Evolutionary conservation across 805 yeast species (phyloP).

Genomic region (Candida silvicultrix): DNA sequence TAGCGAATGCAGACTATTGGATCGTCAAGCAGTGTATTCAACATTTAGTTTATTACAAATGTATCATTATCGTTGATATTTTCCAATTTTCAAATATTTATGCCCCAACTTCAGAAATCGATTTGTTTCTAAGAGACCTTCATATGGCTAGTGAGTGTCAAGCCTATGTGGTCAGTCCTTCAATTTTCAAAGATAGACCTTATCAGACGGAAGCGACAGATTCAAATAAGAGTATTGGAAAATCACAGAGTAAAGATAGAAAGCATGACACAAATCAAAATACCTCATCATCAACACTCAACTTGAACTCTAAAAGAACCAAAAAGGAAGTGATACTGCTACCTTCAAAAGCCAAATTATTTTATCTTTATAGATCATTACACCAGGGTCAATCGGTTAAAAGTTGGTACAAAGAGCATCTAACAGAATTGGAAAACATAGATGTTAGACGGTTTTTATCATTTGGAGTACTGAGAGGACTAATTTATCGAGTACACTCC

Average conservation of each 20-base stretch:
- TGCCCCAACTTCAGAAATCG: slow-evolving; percentile 79
- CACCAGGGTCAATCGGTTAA: slow-evolving; percentile 72
- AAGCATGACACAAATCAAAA: neutral
- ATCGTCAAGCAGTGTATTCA: slow-evolving; percentile 84
- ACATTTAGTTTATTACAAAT: slow-evolving; percentile 84
- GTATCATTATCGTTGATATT: slow-evolving; percentile 76
- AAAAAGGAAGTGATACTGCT: slow-evolving; percentile 22
- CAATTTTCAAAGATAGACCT: slow-evolving; percentile 30
- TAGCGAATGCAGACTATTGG: slow-evolving; percentile 75
- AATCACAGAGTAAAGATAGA: slow-evolving; percentile 1
- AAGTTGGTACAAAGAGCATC: slow-evolving; percentile 76
- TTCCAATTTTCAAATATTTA: slow-evolving; percentile 87
- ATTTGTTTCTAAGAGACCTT: slow-evolving; percentile 56
- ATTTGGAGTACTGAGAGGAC: slow-evolving; percentile 78
- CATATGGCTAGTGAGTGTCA: slow-evolving; percentile 79
- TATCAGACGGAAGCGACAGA: slow-evolving; percentile 13
- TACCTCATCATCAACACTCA: slow-evolving; percentile 10
- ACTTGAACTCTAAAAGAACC: neutral
- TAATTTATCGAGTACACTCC: slow-evolving; percentile 74
- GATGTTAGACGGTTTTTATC: slow-evolving; percentile 82
- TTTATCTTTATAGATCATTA: slow-evolving; percentile 69
- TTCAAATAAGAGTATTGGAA: neutral
- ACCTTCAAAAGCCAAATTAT: slow-evolving; percentile 62
- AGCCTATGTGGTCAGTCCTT: slow-evolving; percentile 57
- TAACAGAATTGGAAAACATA: slow-evolving; percentile 48